These are phyloP conservation scores for Boletellus ananas DNA, from an alignment of 768 basidiomycete genomes.

Conservation along the genomic window DNA sequence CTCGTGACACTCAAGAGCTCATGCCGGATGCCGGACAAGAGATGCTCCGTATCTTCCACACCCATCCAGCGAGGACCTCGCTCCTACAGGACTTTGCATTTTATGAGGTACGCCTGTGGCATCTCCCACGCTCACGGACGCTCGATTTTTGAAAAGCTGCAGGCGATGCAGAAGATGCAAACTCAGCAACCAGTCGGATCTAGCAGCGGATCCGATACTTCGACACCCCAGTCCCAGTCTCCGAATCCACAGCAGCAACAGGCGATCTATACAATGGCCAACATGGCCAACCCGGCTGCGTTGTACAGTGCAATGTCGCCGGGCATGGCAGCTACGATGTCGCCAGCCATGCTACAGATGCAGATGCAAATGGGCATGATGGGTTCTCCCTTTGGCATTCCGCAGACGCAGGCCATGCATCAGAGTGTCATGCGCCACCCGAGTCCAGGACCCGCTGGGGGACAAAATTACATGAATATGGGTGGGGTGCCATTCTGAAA, in stretches of 20 bases:
- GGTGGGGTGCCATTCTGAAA: slow-evolving; percentile 32
- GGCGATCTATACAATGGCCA: slow-evolving; percentile 43
- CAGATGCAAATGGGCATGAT: slow-evolving; percentile 48
- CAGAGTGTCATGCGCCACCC: slow-evolving; percentile 83
- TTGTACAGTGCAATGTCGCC: slow-evolving; percentile 32
- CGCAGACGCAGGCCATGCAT: slow-evolving; percentile 73
- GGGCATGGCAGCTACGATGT: slow-evolving; percentile 27
- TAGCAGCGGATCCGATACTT: slow-evolving; percentile 25
- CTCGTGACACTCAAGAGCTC: slow-evolving; percentile 95
- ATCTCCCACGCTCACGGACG: not conserved
- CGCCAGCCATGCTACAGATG: slow-evolving; percentile 40
- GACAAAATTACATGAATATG: slow-evolving; percentile 45
- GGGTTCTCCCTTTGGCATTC: slow-evolving; percentile 47
- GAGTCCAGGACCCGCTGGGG: slow-evolving; percentile 54
- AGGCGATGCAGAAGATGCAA: slow-evolving; percentile 75
- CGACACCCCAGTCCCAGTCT: slow-evolving; percentile 37
- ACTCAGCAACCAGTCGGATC: slow-evolving; percentile 27
- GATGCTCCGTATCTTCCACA: slow-evolving; percentile 93
- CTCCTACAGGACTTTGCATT: slow-evolving; percentile 91
- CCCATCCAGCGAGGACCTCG: slow-evolving; percentile 89
- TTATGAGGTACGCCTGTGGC: slow-evolving; percentile 62
- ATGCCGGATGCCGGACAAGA: slow-evolving; percentile 95
- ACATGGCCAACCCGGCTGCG: slow-evolving; percentile 44
- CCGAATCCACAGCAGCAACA: slow-evolving; percentile 44
- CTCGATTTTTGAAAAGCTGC: slow-evolving; percentile 48